Base-by-base conservation (phyloP, 2,329 filamentous ascomycete genomes). In the Aspergillus novofumigatus region DNA sequence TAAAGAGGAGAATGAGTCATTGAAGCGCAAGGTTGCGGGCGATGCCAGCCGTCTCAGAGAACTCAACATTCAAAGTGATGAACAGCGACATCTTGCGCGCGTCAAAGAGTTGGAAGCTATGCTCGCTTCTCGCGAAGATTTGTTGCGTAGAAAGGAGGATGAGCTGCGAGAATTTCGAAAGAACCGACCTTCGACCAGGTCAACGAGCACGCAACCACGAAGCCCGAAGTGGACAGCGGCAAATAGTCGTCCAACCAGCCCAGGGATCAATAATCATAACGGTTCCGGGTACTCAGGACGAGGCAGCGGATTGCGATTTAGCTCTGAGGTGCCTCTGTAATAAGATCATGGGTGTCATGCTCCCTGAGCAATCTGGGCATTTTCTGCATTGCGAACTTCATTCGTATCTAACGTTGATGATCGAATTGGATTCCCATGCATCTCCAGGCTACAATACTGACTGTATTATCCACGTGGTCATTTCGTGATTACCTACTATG, bases 121-220 rank as follows among this genome's bases (percentile, higher is more conserved):
- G 1, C 61, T 77, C 17, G 65, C 68, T 14, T 63, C 65, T 1
- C 70, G 75, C 11, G 75, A 79, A 28, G 68, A 72, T 20, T 56
- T 78, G 14, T 60, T 79, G 10, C 72, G 67, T 48, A 72, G 67
- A 52, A 75, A 78, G 50, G 76, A 79, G 53, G 77, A 79, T 17
- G 77, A 80, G 57, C 65, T 78, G 45, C 73, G 73, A 11, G 72
- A 74, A 20, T 67, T 79, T 52, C 75, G 73, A 59, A 78, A 75
- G 56, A 77, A 77, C 52, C 72, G 75, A 0, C 75, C 75, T 2
- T 72, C 73, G 1, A 77, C 75, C 38, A 69, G 75, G 20, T 74
- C 75, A 2, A 77, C 75, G 0, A 77, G 75, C 54, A 73, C 73
- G 17, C 74, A 76, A 54, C 75, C 75, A 8, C 69, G 75, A 52